These are phyloP conservation scores for Saccharomycopsis capsularis DNA, from an alignment of 805 yeast genomes.

Conservation along the genomic window DNA sequence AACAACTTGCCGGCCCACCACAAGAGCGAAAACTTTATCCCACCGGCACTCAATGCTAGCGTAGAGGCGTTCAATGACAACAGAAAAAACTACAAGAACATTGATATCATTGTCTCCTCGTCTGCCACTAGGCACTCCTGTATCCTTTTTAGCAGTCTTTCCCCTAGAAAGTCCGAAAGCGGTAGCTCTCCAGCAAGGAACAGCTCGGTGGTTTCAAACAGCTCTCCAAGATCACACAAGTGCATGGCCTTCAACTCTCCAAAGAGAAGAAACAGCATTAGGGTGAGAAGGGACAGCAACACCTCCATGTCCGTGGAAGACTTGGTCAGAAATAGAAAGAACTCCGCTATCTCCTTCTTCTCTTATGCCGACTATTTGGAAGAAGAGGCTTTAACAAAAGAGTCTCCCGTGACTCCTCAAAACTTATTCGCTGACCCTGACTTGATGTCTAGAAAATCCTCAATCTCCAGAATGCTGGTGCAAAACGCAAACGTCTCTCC, in stretches of 20 bases:
- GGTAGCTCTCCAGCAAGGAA: neutral
- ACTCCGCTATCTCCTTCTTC: conserved; percentile 11
- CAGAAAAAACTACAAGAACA: neutral
- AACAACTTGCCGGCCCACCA: conserved; percentile 7
- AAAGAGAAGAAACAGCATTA: neutral
- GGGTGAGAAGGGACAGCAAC: neutral
- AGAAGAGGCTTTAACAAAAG: conserved; percentile 8
- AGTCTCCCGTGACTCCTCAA: neutral
- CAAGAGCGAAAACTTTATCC: conserved; percentile 16
- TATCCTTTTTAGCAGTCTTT: neutral
- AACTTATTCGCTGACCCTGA: neutral
- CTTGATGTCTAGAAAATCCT: conserved; percentile 9
- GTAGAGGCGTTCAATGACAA: conserved; percentile 16
- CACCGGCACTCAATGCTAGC: conserved; percentile 20
- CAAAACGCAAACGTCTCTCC: too few relatives aligned
- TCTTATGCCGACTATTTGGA: conserved; percentile 18
- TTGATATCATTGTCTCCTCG: neutral
- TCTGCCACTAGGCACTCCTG: neutral
- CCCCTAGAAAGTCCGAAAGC: neutral
- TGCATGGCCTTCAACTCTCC: neutral
- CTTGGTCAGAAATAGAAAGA: conserved; percentile 16
- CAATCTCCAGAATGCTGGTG: conserved; percentile 9
- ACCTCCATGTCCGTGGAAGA: conserved; percentile 17
- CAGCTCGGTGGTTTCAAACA: neutral
- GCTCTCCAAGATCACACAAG: neutral